Conservation (phyloP, 768 basidiomycete species). For the Leccinum boreale region DNA sequence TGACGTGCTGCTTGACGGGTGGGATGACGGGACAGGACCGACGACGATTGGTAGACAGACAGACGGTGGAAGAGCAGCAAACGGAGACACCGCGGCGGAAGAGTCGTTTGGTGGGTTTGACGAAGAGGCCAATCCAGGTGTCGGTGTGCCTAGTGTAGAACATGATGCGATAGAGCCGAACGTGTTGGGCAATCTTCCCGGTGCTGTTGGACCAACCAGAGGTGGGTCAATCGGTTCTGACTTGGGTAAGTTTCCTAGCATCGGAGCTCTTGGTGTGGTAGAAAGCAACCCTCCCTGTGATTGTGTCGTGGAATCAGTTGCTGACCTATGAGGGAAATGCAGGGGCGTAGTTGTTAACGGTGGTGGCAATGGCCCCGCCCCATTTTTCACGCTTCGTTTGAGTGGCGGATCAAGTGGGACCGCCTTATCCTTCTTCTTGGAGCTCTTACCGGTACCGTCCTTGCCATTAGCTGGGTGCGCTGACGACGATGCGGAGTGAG, state of each 20-base stretch:
- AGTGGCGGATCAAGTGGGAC: slow-evolving; percentile 56
- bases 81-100: slow-evolving; percentile 20
- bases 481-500: slow-evolving; percentile 22
- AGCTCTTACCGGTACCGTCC: slow-evolving; percentile 30
- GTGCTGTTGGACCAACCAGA: neutral
- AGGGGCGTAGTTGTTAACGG: slow-evolving; percentile 67
- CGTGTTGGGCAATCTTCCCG: neutral
- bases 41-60: slow-evolving; percentile 78
- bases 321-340: slow-evolving; percentile 39
- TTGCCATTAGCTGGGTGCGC: slow-evolving; percentile 31
- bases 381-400: slow-evolving; percentile 68
- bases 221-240: slow-evolving; percentile 3
- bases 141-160: slow-evolving; percentile 8
- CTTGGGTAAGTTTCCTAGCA: neutral
- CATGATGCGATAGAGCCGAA: neutral
- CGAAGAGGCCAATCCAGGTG: slow-evolving; percentile 8
- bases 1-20: slow-evolving; percentile 44
- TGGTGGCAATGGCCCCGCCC: slow-evolving; percentile 57
- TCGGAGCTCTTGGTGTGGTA: slow-evolving; percentile 1
- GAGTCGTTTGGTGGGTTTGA: slow-evolving; percentile 15
- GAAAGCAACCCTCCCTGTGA: slow-evolving; percentile 2
- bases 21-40: slow-evolving; percentile 65
- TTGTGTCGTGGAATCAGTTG: slow-evolving; percentile 3
- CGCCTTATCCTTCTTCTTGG: slow-evolving; percentile 60
- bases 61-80: slow-evolving; percentile 31